phyloP scores from a whole-genome alignment of 2,329 filamentous ascomycete species.

The Hypomyces perniciosus region DNA sequence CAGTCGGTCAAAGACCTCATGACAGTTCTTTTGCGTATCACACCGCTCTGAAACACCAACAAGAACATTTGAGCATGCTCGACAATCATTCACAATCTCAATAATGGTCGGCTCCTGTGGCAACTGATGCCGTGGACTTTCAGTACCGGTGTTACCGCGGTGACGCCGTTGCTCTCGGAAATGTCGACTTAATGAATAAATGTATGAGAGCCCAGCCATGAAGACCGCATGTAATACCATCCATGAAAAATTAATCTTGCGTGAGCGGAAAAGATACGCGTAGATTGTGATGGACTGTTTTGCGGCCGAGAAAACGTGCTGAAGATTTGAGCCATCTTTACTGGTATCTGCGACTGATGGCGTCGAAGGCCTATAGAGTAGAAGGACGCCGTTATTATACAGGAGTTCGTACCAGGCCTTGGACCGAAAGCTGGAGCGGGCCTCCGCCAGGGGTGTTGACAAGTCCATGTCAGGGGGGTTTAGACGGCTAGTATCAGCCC shows the following conservation, averaged over 20 bases:
- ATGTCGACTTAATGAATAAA: slow-evolving; percentile 32
- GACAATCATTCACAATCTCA: slow-evolving; percentile 36
- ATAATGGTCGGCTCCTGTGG: slow-evolving; percentile 31
- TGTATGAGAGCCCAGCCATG: slow-evolving; percentile 38
- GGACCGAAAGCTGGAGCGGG: slow-evolving; percentile 34
- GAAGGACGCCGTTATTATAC: slow-evolving; percentile 37
- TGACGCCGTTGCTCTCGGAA: background rate
- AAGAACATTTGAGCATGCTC: slow-evolving; percentile 38
- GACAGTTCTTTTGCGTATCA: slow-evolving; percentile 33
- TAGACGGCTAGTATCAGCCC: slow-evolving; percentile 21
- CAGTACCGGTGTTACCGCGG: background rate
- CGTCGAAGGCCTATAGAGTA: slow-evolving; percentile 37
- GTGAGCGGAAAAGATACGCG: slow-evolving; percentile 36
- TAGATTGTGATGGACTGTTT: slow-evolving; percentile 37
- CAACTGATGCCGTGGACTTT: slow-evolving; percentile 14
- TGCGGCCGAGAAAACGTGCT: slow-evolving; percentile 34
- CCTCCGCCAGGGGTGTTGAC: slow-evolving; percentile 9
- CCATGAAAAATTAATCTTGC: slow-evolving; percentile 44
- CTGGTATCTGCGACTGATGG: slow-evolving; percentile 16
- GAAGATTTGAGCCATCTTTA: slow-evolving; percentile 22
- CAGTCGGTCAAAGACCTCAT: slow-evolving; percentile 37
- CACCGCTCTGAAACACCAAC: slow-evolving; percentile 39
- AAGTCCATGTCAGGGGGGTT: slow-evolving; percentile 16
- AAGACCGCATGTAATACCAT: slow-evolving; percentile 44
- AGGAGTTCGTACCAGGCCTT: slow-evolving; percentile 38